phyloP scores from a whole-genome alignment of 257 asterid species.

The Verbena officinalis region DNA sequence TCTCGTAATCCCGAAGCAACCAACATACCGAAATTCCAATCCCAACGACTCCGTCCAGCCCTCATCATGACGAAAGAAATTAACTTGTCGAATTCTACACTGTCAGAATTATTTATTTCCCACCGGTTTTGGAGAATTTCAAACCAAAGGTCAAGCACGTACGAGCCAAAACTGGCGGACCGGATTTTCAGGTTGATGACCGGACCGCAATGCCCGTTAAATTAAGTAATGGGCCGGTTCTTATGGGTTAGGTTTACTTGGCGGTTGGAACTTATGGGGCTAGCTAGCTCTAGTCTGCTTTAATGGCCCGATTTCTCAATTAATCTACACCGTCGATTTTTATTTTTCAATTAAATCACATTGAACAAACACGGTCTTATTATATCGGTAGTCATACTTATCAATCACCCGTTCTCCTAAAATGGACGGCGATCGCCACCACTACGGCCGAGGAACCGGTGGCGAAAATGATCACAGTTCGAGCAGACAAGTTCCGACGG shows the following conservation, averaged over 20 bases:
- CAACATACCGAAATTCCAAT: background rate
- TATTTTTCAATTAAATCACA: too few species aligned
- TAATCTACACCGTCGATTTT: background rate
- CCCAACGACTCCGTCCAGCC: too few species aligned
- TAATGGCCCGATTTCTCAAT: background rate
- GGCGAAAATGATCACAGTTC: slow-evolving; percentile 15
- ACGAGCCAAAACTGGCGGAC: background rate
- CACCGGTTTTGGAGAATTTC: too few species aligned
- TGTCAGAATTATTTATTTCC: background rate
- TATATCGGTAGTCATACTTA: too few species aligned
- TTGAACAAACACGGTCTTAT: too few species aligned
- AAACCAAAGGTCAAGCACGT: background rate
- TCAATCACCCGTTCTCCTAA: slow-evolving; percentile 4
- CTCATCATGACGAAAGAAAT: too few species aligned
- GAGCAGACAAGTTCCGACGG: slow-evolving; percentile 6
- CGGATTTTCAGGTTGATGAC: background rate
- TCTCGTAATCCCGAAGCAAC: slow-evolving; percentile 15
- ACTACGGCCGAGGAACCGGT: slow-evolving; percentile 15
- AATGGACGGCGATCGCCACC: slow-evolving; percentile 42
- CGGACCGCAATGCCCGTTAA: too few species aligned
- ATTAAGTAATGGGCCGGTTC: background rate
- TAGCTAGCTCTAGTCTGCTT: background rate
- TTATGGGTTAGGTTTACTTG: background rate
- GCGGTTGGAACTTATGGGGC: background rate
- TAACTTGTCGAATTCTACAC: background rate